Evolutionary conservation across 306 rosid species (phyloP).

Genomic region (Cucumis hystrix): DNA sequence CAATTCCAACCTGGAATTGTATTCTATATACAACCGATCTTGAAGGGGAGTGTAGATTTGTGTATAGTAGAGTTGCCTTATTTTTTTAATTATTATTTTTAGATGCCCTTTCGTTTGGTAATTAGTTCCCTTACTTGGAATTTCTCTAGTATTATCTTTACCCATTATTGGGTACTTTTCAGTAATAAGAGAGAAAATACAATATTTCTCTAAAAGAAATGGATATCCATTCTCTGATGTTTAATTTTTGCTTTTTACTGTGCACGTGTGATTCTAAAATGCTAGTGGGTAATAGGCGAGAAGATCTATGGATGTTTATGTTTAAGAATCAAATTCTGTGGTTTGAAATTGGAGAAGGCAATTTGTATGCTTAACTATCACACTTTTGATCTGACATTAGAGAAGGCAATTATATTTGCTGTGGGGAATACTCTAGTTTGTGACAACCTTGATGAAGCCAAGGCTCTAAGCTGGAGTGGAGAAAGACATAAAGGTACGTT

Average conservation of each 20-base stretch:
- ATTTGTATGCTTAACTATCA: conserved; percentile 55
- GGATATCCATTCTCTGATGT: not conserved
- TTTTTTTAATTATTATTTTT: too few species aligned
- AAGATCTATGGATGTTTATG: not conserved
- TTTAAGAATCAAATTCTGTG: conserved; percentile 16
- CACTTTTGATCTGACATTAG: conserved; percentile 85
- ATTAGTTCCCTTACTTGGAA: too few species aligned
- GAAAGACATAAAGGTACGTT: conserved; percentile 81
- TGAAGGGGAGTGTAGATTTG: too few species aligned
- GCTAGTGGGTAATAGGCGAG: not conserved
- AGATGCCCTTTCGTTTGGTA: too few species aligned
- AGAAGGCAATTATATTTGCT: conserved; percentile 91
- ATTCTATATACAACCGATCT: too few species aligned
- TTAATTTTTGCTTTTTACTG: not conserved
- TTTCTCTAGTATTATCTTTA: too few species aligned
- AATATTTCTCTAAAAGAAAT: not conserved
- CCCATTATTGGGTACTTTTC: too few species aligned
- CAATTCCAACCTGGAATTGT: too few species aligned
- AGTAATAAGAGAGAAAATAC: too few species aligned
- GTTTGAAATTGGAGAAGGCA: conserved; percentile 79
- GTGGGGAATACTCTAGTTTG: conserved; percentile 98
- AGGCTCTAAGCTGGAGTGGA: conserved; percentile 88
- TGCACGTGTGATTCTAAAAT: not conserved
- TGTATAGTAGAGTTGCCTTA: too few species aligned
- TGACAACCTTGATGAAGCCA: conserved; percentile 89